Base-by-base conservation (phyloP, 768 basidiomycete species). In the Piloderma croceum region DNA sequence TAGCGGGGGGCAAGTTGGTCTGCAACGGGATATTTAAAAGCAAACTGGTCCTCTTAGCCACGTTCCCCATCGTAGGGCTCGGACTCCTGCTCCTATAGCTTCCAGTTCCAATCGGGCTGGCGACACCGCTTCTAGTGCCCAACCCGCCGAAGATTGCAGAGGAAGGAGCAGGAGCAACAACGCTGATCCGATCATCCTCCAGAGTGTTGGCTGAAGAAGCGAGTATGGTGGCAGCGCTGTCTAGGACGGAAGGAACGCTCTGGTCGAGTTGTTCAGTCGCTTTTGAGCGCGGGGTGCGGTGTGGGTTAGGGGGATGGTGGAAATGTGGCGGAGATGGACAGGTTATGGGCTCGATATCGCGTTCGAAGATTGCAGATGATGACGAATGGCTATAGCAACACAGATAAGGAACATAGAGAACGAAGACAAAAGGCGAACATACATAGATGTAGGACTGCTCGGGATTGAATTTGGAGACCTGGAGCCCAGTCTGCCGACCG, bases 291-390 rank as follows among this genome's bases (percentile, higher is more conserved):
- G 86, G 75, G 37, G 79, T 83, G 21, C 81, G 76, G 56, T 88
- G 87, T 0, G 87, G 85, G 53, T 87, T 81, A n/a, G n/a, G n/a
- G n/a, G n/a, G n/a, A 20, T 51, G 56, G 2, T 60, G 68, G 41
- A 22, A 23, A 39, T 15, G 15, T 5, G 19, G 61, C 44, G 53
- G 72, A 24, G 63, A 72, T 50, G 57, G 53, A 0, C 59, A 56
- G 5, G 54, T 52, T 2, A 62, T 39, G 12, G 81, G 81, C 49
- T 91, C 90, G 47, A 93, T 90, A 58, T 93, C 90, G 24, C 90
- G 79, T 62, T 93, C 90, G 45, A 93, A 93, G 42, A 92, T 93
- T 25, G 90, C 89, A 1, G 88, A 90, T 0, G 86, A 87, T 0
- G 86, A 87, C 0, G 87, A 90, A 52, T 86, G 77, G 10, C 27